These are phyloP conservation scores for Carex myosuroides DNA, from an alignment of 176 grass and related monocot species.

Conservation along the genomic window DNA sequence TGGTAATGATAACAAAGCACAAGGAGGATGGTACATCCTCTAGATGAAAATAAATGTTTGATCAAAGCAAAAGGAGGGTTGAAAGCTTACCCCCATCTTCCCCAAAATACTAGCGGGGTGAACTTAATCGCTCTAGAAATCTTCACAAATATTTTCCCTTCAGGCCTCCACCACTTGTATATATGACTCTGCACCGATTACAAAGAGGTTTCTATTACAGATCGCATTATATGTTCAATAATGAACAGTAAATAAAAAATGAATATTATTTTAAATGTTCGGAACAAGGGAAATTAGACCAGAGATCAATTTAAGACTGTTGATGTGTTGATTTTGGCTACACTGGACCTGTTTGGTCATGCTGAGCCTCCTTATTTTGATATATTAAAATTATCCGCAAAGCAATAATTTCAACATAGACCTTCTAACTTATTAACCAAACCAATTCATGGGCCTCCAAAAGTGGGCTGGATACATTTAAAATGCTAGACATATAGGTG, in stretches of 20 bases:
- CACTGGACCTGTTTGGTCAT: not conserved
- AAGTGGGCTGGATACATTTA: not conserved
- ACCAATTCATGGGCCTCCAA: not conserved
- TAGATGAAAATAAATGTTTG: constrained; percentile 2
- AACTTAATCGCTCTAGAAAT: constrained; percentile 91
- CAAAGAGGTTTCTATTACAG: constrained; percentile 1
- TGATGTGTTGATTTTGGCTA: not conserved
- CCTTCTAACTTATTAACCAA: not conserved
- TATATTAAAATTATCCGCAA: not conserved
- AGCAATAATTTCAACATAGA: not conserved
- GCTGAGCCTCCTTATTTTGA: not conserved
- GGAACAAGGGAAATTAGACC: not conserved
- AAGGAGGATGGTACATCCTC: not conserved
- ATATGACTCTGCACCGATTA: constrained; percentile 42
- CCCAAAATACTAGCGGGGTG: constrained; percentile 87
- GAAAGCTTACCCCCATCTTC: constrained; percentile 54
- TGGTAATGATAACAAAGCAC: not conserved
- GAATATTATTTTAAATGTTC: not conserved
- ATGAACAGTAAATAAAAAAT: not conserved
- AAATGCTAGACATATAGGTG: not conserved
- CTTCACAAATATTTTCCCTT: constrained; percentile 68
- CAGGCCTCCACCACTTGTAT: constrained; percentile 93
- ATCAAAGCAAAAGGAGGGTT: not conserved
- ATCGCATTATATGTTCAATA: not conserved
- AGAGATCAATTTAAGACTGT: not conserved